Evolutionary conservation across 2,329 filamentous ascomycete genomes (phyloP), one percentile per base, ranked within the genome.

Genomic region (Plectosphaerella cucumerina): DNA sequence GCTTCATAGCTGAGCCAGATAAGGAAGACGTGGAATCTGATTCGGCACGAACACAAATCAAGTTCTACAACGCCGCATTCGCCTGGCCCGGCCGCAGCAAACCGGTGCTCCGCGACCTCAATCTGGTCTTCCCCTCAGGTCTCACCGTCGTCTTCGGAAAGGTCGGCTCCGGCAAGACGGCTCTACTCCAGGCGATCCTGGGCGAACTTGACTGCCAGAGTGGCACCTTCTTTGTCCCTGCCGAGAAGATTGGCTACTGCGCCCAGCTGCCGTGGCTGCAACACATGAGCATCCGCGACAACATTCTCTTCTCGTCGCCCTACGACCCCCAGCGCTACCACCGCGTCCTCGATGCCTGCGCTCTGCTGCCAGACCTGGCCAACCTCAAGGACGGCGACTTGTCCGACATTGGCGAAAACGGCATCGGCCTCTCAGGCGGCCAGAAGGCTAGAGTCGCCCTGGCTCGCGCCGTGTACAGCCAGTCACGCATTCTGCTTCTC

Each of bases 1-100:
- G 81, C 20, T 96, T 95, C 69, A 95, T 96, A 89, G 72, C 75
- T 1, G 91, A 96, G 65, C 89, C 89, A 0, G 84, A 96, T 60
- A 90, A 90, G 58, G 79, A 82, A 26, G 75, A 79, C 23, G 70
- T 72, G 4, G 60, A 68, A 4, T 63, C 64, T 9, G 67, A 74
- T 3, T 44, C 42, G 21, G 21, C 11, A 1, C 56, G 56, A 2
- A 60, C 70, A 17, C 70, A 77, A 15, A 71, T 86, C 18, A 66
- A 77, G 39, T 73, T 95, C 44, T 70, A 76, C 3, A 69, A 81
- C 23, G 89, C 88, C 5, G 85, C 84, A 0, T 95, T 95, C 62
- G 81, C 86, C 0, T 96, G 91, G 86, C 90, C 91, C 1, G 88
- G 88, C 0, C 80, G 80, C 1, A 64, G 75, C 2, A 73, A 76